phyloP scores from a whole-genome alignment of 257 asterid genomes.

The Plantago major region DNA sequence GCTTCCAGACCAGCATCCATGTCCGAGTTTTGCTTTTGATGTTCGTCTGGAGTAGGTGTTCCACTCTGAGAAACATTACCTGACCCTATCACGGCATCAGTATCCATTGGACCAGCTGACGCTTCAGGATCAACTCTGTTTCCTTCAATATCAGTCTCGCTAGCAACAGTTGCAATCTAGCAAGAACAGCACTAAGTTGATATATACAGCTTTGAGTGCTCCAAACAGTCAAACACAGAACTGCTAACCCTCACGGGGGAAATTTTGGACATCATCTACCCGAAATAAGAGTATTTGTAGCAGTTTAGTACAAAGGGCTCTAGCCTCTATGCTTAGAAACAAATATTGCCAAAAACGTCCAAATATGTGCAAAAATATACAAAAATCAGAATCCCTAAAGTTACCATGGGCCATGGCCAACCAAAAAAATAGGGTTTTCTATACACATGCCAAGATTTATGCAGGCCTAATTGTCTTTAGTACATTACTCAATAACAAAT shows the following conservation, averaged over 20 bases:
- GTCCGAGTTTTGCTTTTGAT: constrained; percentile 62
- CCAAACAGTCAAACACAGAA: neutral
- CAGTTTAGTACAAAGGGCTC: no score
- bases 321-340: no score
- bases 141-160: constrained; percentile 57
- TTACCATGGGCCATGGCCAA: no score
- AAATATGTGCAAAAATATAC: no score
- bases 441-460: no score
- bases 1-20: constrained; percentile 57
- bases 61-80: constrained; percentile 52
- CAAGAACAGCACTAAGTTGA: neutral
- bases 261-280: no score
- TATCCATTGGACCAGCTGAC: constrained; percentile 40
- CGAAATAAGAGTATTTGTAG: no score
- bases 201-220: neutral
- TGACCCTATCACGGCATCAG: constrained; percentile 42
- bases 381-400: no score
- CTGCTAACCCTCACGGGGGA: neutral
- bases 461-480: no score
- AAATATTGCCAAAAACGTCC: no score
- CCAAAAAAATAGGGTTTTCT: no score
- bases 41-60: constrained; percentile 67
- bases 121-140: constrained; percentile 49
- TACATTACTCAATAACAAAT: no score
- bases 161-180: constrained; percentile 47